phyloP scores from a whole-genome alignment of 2,329 filamentous ascomycete genomes.

The Ophioceras dolichostomum region DNA sequence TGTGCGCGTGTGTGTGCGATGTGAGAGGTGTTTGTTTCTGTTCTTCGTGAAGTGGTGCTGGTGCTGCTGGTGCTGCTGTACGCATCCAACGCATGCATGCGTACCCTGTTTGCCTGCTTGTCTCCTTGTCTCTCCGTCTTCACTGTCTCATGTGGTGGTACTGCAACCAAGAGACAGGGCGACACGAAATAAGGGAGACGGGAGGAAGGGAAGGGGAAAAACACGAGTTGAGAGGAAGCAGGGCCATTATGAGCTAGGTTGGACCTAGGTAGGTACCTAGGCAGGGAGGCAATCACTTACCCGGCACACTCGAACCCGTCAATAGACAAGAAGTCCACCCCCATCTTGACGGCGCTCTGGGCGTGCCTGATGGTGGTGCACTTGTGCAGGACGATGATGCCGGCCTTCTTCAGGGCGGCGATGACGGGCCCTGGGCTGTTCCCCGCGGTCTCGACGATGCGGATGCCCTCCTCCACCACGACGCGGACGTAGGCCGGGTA shows the following conservation, averaged over 20 bases:
- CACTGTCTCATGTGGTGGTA: no score
- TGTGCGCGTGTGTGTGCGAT: no score
- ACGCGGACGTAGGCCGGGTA: conserved; percentile 87
- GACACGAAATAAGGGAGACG: no score
- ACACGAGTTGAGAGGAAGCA: background rate
- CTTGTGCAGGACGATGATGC: conserved; percentile 80
- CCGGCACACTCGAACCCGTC: conserved; percentile 96
- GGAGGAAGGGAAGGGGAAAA: conserved; percentile 3
- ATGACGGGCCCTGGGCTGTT: conserved; percentile 78
- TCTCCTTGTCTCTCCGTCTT: no score
- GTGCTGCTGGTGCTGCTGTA: no score
- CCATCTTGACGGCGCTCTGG: conserved; percentile 80
- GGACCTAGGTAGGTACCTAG: no score
- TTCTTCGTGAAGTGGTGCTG: no score
- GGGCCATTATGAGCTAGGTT: no score
- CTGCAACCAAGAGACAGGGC: background rate
- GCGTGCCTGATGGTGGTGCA: conserved; percentile 95
- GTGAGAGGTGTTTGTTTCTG: no score
- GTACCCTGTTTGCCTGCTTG: no score
- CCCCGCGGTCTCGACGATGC: conserved; percentile 53
- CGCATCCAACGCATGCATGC: no score
- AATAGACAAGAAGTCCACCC: conserved; percentile 92
- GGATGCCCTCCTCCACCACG: conserved; percentile 84
- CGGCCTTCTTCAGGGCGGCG: conserved; percentile 67
- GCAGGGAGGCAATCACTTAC: no score